Base-by-base conservation (phyloP, 768 basidiomycete genomes). In the Pulveroboletus sp. region DNA sequence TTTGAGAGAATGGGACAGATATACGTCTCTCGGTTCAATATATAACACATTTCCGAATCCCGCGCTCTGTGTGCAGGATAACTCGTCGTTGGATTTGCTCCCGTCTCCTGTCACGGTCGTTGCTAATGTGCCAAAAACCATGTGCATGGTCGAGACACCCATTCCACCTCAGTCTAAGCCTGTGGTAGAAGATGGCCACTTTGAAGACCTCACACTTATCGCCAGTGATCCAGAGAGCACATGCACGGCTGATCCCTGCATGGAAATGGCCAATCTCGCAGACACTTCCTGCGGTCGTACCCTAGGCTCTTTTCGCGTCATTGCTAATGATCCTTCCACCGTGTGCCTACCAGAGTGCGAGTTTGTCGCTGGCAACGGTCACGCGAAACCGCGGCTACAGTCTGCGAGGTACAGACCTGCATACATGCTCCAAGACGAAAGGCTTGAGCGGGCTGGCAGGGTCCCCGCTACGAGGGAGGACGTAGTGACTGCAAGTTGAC, bases 1-100 rank as follows among this genome's bases (percentile, higher is more conserved):
- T 39, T 36, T 54, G 30, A 50, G 40, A 30, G 7, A 14, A 39
- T 18, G 18, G 36, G 6, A 42, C 55, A 95, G 93, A n/a, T 99
- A 95, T 69, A 99, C 96, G 3, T 97, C 95, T 5, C 81, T 99
- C 17, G 95, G 96, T 15, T 96, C 94, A 10, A 93, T 88, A 8
- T 90, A 82, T 70, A 96, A 98, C 70, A 98, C 96, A 0, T 86
- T 85, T 64, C 93, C 84, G 0, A 98, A 98, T 61, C 94, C 95
- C 2, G 84, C 89, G 1, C 80, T 97, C 4, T 72, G 65, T 39
- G 49, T 72, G 28, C 47, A 45, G n/a, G 50, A 57, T 13, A 50
- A 53, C 26, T n/a, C 36, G 1, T 28, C 46, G 24, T 32, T 36
- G 37, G 61, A 50, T 13, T 14, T 50, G 42, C 53, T 59, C 42